Percentiles rank a stretch among this genome's conserved stretches.
Conservation (phyloP, 208 protist genomes). For the Jaenimonas drosophilae region DNA sequence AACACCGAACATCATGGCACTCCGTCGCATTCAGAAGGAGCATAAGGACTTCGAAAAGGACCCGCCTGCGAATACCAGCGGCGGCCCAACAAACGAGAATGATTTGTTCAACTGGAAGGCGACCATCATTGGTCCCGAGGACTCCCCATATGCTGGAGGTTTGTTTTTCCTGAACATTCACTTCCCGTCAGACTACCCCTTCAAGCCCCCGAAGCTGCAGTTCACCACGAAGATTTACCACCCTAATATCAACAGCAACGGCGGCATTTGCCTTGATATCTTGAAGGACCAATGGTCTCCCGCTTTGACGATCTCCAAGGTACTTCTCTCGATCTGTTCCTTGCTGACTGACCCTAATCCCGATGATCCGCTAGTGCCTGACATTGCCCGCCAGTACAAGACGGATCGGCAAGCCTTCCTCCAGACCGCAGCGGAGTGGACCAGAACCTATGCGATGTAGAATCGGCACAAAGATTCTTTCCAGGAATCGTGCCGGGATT, state of each 20-base stretch:
- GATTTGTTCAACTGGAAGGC: conserved; percentile 97
- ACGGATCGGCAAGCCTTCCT: conserved; percentile 86
- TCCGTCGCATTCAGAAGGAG: conserved; percentile 94
- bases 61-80: conserved; percentile 93
- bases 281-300: conserved; percentile 96
- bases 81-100: conserved; percentile 90
- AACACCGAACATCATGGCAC: conserved; percentile 62
- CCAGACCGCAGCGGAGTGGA: conserved; percentile 92
- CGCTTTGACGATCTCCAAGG: conserved; percentile 97
- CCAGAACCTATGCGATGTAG: conserved; percentile 40
- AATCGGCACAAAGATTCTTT: background rate
- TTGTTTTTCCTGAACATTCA: conserved; percentile 98
- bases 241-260: conserved; percentile 97
- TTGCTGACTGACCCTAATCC: conserved; percentile 99
- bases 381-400: conserved; percentile 97
- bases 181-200: conserved; percentile 98
- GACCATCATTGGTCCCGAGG: conserved; percentile 94
- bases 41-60: conserved; percentile 92
- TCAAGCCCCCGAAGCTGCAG: conserved; percentile 92
- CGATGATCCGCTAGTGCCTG: conserved; percentile 97
- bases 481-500: background rate
- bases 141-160: conserved; percentile 96
- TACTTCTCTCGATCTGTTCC: conserved; percentile 98
- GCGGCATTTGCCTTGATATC: conserved; percentile 98
- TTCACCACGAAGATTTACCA: conserved; percentile 95